phyloP scores from a whole-genome alignment of 2,329 filamentous ascomycete genomes.

The Paramyrothecium sp. region DNA sequence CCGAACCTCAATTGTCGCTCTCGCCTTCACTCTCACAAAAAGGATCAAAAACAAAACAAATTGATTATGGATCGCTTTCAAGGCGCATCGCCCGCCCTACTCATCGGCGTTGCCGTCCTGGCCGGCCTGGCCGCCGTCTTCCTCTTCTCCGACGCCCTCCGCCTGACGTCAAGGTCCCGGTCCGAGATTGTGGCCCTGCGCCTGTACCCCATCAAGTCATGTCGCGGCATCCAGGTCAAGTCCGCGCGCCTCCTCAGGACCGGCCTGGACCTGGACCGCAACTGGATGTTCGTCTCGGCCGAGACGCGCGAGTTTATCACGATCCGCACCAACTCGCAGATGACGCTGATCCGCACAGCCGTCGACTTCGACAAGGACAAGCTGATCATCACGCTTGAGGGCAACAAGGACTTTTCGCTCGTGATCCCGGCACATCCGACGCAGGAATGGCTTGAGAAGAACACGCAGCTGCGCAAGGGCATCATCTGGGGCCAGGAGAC shows the following conservation, averaged over 20 bases:
- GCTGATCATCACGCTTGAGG: constrained; percentile 47
- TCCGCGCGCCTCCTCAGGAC: constrained; percentile 50
- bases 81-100: no score
- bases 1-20: no score
- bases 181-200: constrained; percentile 35
- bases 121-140: no score
- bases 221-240: constrained; percentile 56
- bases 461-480: constrained; percentile 48
- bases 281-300: constrained; percentile 65
- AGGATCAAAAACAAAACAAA: no score
- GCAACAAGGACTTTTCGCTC: constrained; percentile 31
- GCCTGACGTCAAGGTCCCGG: no score
- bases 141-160: no score
- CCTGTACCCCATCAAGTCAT: constrained; percentile 67
- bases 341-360: constrained; percentile 54
- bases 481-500: constrained; percentile 60
- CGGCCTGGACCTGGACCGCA: constrained; percentile 60
- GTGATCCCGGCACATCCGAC: constrained; percentile 54
- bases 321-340: constrained; percentile 57
- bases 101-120: no score
- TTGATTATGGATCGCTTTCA: no score
- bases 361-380: constrained; percentile 33
- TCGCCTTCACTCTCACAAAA: no score
- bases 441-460: constrained; percentile 47
- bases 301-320: constrained; percentile 56